Evolutionary conservation across 768 basidiomycete genomes (phyloP).

Genomic region (Tremella fuciformis): DNA sequence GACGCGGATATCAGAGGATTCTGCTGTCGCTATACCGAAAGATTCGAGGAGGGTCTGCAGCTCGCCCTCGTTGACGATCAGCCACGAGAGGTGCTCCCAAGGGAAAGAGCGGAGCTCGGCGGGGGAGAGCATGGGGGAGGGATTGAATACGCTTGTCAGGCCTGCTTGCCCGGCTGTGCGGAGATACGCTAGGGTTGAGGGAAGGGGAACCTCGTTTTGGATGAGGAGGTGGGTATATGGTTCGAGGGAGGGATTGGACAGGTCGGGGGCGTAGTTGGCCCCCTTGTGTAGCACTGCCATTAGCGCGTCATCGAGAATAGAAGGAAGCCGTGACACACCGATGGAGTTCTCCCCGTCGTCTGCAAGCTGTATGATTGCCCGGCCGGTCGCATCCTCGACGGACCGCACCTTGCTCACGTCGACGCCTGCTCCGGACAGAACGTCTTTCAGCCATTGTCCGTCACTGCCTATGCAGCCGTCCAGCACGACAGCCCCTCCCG

Average conservation of each 20-base stretch:
- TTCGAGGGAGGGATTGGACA: slow-evolving; percentile 41
- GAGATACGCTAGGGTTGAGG: slow-evolving; percentile 45
- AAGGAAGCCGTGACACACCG: slow-evolving; percentile 35
- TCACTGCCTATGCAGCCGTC: slow-evolving; percentile 51
- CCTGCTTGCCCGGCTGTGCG: slow-evolving; percentile 13
- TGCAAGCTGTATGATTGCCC: slow-evolving; percentile 55
- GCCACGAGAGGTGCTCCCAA: slow-evolving; percentile 51
- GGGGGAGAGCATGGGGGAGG: slow-evolving; percentile 53
- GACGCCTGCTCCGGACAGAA: slow-evolving; percentile 46
- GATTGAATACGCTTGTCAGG: slow-evolving; percentile 53
- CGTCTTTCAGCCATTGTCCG: slow-evolving; percentile 41
- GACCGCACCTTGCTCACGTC: slow-evolving; percentile 29
- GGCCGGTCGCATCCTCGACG: slow-evolving; percentile 50
- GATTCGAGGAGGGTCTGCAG: slow-evolving; percentile 32
- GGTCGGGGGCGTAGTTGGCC: slow-evolving; percentile 41
- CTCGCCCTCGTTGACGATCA: slow-evolving; percentile 55
- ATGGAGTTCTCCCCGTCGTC: slow-evolving; percentile 55
- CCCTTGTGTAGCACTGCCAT: slow-evolving; percentile 49
- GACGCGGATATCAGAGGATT: not conserved
- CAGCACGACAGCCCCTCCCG: slow-evolving; percentile 45
- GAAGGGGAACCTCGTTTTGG: slow-evolving; percentile 55
- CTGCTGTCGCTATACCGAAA: slow-evolving; percentile 9
- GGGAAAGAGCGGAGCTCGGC: slow-evolving; percentile 47
- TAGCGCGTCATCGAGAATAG: not conserved
- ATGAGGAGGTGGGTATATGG: slow-evolving; percentile 51